Evolutionary conservation across 306 rosid genomes (phyloP), one percentile per base, ranked within the genome.

Genomic region (Myrica gale): DNA sequence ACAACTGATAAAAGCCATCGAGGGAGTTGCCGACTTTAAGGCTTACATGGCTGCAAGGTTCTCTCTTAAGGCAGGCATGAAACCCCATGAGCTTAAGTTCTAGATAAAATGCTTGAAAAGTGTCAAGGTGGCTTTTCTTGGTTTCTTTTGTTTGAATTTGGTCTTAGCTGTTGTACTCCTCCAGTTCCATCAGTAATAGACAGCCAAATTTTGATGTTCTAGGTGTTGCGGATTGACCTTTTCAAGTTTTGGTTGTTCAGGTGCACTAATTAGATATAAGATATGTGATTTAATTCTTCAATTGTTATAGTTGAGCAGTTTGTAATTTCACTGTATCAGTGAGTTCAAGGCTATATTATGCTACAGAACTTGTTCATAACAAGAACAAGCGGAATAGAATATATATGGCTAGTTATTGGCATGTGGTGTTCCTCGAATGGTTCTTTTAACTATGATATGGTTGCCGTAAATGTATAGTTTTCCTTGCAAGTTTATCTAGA

Each of bases 41-140:
- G 67, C 91, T 19, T 93, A 93, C 81, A 81, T 90, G 47, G 87
- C 90, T 60, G 90, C 95, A 0, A 86, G 98, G 89, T 91, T 91
- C 61, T 91, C 97, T 7, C 88, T 89, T 20, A 87, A 79, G 82
- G 78, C 89, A 47, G 92, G 97, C 82, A 82, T 89, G 90, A 91
- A 91, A 77, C 97, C 97, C 0, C 97, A 91, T 65, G 97, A 91
- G 72, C 88, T 91, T 67, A 85, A 86, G n/a, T 89, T 91, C 71
- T 91, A 87, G 78, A 70, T 52, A 21, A 32, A 66, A 12, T 6
- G 17, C 9, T 12, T 12, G 13, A 41, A 7, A 63, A 57, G 37
- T 54, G 41, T 41, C 13, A 10, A 55, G 37, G n/a, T 69, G 77
- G 48, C 45, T 47, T 69, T 39, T 37, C 41, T 7, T 42, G 48